phyloP scores from a whole-genome alignment of 208 protist species.

The Crithidia bombi region DNA sequence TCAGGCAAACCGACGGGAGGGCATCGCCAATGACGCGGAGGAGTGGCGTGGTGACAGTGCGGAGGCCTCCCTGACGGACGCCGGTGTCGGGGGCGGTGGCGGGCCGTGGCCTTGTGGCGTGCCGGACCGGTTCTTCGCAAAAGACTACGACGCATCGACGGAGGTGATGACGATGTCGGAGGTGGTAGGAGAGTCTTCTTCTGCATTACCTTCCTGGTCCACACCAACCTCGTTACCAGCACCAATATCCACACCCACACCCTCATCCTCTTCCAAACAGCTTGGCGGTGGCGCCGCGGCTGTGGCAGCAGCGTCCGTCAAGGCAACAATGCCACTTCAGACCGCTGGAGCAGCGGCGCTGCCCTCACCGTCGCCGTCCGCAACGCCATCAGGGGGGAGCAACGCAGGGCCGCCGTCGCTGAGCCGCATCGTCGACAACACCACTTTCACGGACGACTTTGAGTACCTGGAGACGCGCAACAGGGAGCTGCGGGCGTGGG shows the following conservation, averaged over 20 bases:
- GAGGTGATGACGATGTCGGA: conserved; percentile 37
- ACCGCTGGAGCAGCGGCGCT: background rate
- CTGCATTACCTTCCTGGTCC: background rate
- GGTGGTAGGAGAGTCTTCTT: conserved; percentile 21
- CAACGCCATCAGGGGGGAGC: background rate
- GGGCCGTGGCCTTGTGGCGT: conserved; percentile 66
- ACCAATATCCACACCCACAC: background rate
- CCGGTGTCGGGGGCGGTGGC: conserved; percentile 41
- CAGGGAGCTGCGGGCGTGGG: conserved; percentile 74
- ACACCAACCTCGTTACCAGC: background rate
- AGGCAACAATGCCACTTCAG: background rate
- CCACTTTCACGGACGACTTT: conserved; percentile 71
- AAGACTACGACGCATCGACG: conserved; percentile 18
- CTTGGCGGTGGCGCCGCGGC: background rate
- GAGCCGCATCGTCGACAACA: conserved; percentile 25
- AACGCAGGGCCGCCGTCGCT: conserved; percentile 9
- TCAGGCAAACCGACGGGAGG: conserved; percentile 63
- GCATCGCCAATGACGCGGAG: conserved; percentile 28
- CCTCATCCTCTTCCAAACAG: background rate
- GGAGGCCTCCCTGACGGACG: conserved; percentile 1
- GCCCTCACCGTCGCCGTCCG: background rate
- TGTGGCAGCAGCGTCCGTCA: background rate
- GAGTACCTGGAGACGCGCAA: conserved; percentile 69
- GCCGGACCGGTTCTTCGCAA: conserved; percentile 64
- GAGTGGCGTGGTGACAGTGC: conserved; percentile 30